phyloP scores from a whole-genome alignment of 495 filamentous ascomycete genomes.

The Pseudomonodictys pantanalensis region DNA sequence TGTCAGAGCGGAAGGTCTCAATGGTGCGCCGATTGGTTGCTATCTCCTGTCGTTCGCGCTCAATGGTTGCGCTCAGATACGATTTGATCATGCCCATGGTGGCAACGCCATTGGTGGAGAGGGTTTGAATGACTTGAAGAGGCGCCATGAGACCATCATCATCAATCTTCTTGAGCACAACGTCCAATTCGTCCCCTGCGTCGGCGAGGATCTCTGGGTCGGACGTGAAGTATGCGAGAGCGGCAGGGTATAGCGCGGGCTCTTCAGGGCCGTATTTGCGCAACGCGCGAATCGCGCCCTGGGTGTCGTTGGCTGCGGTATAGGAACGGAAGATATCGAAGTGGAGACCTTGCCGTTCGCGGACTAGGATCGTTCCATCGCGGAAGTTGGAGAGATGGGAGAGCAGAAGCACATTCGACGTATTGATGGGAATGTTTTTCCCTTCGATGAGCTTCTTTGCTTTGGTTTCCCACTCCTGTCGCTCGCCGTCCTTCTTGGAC shows the following conservation, averaged over 20 bases:
- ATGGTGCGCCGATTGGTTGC: constrained; percentile 80
- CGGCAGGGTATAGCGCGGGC: constrained; percentile 88
- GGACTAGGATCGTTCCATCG: constrained; percentile 86
- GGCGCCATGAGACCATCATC: constrained; percentile 91
- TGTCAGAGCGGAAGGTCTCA: constrained; percentile 80
- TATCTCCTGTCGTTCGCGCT: constrained; percentile 83
- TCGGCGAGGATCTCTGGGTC: constrained; percentile 77
- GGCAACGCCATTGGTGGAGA: constrained; percentile 79
- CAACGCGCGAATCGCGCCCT: constrained; percentile 82
- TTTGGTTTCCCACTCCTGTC: constrained; percentile 81
- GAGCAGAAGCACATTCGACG: constrained; percentile 87
- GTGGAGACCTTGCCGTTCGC: constrained; percentile 85
- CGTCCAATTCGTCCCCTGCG: constrained; percentile 78
- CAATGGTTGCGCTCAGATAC: constrained; percentile 84
- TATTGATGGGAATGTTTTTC: constrained; percentile 80
- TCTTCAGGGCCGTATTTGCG: constrained; percentile 89
- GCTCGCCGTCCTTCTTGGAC: constrained; percentile 66
- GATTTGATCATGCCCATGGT: constrained; percentile 97
- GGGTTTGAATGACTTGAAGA: constrained; percentile 90
- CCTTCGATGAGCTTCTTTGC: constrained; percentile 79
- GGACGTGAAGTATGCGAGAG: constrained; percentile 89
- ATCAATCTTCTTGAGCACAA: constrained; percentile 81
- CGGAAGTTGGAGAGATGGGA: constrained; percentile 88
- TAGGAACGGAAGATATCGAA: constrained; percentile 98
- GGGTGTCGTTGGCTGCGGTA: constrained; percentile 87